A percentile compares a stretch with the other conserved stretches of the same genome.
Conservation (phyloP, 1,284 basidiomycete species). For the Neolentinus lepideus region DNA sequence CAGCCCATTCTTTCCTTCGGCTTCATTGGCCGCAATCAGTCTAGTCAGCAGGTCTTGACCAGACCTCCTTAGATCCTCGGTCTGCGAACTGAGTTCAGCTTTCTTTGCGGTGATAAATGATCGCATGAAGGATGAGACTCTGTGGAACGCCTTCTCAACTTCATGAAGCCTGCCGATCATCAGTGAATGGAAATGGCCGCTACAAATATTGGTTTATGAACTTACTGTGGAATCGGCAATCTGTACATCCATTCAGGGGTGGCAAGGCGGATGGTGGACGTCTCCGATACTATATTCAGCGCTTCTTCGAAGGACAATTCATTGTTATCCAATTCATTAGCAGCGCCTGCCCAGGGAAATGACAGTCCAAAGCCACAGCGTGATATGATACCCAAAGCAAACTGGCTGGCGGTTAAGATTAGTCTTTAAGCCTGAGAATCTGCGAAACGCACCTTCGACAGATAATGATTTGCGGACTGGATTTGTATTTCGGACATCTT, state of each 20-base stretch:
- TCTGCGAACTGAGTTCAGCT: slow-evolving; percentile 3
- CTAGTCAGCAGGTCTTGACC: slow-evolving; percentile 8
- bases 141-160: neutral
- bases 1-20: slow-evolving; percentile 9
- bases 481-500: neutral
- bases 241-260: neutral
- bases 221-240: neutral
- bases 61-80: neutral
- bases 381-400: neutral
- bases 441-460: neutral
- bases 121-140: neutral
- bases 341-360: neutral
- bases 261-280: neutral
- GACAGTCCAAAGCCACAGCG: neutral
- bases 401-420: neutral
- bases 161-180: neutral
- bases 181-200: neutral
- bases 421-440: neutral
- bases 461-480: neutral
- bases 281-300: neutral
- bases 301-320: neutral
- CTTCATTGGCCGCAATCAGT: slow-evolving; percentile 8
- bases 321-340: neutral
- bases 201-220: no score
- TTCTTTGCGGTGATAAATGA: neutral